phyloP scores from a whole-genome alignment of 257 asterid genomes.

The Solanum neorickii region DNA sequence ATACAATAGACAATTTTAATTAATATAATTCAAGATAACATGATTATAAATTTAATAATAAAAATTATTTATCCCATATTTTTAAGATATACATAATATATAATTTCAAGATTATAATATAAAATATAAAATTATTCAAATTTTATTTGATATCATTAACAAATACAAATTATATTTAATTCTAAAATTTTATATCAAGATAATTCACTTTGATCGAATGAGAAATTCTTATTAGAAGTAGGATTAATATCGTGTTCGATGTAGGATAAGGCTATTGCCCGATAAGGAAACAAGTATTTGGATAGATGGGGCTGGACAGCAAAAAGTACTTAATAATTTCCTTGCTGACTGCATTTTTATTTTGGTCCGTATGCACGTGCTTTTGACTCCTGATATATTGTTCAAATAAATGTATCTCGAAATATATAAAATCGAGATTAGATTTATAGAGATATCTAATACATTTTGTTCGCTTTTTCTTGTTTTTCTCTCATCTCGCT shows the following conservation, averaged over 20 bases:
- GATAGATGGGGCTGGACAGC: not conserved
- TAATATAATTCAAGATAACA: not conserved
- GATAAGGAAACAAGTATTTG: not conserved
- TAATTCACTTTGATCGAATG: not conserved
- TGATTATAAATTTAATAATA: too few species aligned
- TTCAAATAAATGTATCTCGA: too few species aligned
- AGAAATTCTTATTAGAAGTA: not conserved
- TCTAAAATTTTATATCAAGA: not conserved
- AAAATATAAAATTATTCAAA: too few species aligned
- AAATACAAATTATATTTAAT: not conserved
- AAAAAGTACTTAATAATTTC: not conserved
- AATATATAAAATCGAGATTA: too few species aligned
- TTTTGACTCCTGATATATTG: rapidly evolving
- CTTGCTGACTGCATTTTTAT: not conserved
- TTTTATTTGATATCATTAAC: not conserved
- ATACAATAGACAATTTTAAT: too few species aligned
- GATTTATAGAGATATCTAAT: rapidly evolving
- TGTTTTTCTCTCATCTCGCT: too few species aligned
- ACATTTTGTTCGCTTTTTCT: too few species aligned
- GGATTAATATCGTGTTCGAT: not conserved
- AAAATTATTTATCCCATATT: too few species aligned
- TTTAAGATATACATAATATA: too few species aligned
- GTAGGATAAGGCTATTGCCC: not conserved
- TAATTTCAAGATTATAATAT: too few species aligned
- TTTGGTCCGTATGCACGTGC: not conserved